Percentiles rank a stretch among this genome's conserved stretches.
Conservation (phyloP, 2,329 filamentous ascomycete species). For the Fusarium subglutinans region DNA sequence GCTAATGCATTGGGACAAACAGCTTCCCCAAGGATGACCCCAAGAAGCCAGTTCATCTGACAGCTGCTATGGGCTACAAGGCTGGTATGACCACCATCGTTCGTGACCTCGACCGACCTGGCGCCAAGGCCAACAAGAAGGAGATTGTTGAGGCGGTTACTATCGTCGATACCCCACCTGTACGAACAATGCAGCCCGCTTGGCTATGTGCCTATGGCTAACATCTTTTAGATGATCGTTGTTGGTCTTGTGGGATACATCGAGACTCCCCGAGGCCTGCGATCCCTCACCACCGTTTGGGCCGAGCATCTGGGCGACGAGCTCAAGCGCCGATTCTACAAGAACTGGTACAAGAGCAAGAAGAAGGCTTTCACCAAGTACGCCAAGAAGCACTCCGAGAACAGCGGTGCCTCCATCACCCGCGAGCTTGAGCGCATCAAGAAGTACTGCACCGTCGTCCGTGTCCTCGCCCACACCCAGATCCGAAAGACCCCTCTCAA, state of each 20-base stretch:
- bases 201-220: slow-evolving; percentile 78
- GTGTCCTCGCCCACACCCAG: slow-evolving; percentile 98
- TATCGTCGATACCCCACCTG: slow-evolving; percentile 92
- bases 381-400: slow-evolving; percentile 99
- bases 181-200: slow-evolving; percentile 88
- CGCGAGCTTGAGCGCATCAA: slow-evolving; percentile 99
- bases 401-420: slow-evolving; percentile 87
- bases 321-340: slow-evolving; percentile 99
- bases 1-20: slow-evolving; percentile 46
- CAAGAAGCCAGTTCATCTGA: slow-evolving; percentile 99
- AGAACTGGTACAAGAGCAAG: slow-evolving; percentile 99
- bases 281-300: slow-evolving; percentile 99
- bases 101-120: slow-evolving; percentile 97
- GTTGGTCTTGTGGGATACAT: slow-evolving; percentile 99
- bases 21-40: slow-evolving; percentile 99
- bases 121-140: slow-evolving; percentile 99
- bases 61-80: slow-evolving; percentile 99
- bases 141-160: slow-evolving; percentile 90
- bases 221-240: slow-evolving; percentile 93
- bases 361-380: slow-evolving; percentile 99
- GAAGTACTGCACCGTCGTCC: slow-evolving; percentile 99
- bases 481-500: slow-evolving; percentile 99
- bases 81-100: slow-evolving; percentile 99
- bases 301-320: slow-evolving; percentile 99
- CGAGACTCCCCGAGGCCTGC: slow-evolving; percentile 98